phyloP scores from a whole-genome alignment of 2,329 filamentous ascomycete genomes.

The Pseudocercospora fuligena region DNA sequence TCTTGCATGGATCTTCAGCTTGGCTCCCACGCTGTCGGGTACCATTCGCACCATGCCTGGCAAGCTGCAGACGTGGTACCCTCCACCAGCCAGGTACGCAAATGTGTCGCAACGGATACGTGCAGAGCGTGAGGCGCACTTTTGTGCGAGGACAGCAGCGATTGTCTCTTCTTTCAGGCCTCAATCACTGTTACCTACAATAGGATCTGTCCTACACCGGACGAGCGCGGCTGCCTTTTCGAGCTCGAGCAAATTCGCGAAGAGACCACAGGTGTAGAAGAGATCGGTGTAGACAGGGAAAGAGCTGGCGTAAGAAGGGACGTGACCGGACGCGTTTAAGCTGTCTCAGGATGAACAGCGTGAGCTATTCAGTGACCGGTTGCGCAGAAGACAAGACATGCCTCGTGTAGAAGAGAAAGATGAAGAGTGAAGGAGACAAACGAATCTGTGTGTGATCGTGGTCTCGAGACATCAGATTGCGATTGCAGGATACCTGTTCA shows the following conservation, averaged over 20 bases:
- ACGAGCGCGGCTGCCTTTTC: slow-evolving; percentile 16
- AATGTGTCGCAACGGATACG: slow-evolving; percentile 8
- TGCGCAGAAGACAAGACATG: not conserved
- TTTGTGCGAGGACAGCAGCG: not conserved
- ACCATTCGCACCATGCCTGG: not conserved
- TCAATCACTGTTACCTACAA: not conserved
- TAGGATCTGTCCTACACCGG: slow-evolving; percentile 7
- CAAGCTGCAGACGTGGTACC: slow-evolving; percentile 1
- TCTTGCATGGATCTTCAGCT: slow-evolving; percentile 10
- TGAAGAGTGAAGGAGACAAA: not conserved
- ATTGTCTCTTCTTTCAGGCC: not conserved
- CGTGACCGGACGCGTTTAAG: not conserved
- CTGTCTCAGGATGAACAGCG: not conserved
- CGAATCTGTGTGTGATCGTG: not conserved
- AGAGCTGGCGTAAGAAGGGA: not conserved
- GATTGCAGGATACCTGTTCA: no score
- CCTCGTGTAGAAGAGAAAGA: not conserved
- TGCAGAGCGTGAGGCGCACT: slow-evolving; percentile 14
- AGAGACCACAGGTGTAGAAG: not conserved
- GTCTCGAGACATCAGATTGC: no score
- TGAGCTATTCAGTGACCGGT: not conserved
- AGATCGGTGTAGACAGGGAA: slow-evolving; percentile 3
- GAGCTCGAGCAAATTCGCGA: slow-evolving; percentile 6
- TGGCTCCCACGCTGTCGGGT: slow-evolving; percentile 9
- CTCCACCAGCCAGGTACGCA: slow-evolving; percentile 15